Base-by-base conservation (phyloP, 2,329 filamentous ascomycete species). In the Penicillium sp. region DNA sequence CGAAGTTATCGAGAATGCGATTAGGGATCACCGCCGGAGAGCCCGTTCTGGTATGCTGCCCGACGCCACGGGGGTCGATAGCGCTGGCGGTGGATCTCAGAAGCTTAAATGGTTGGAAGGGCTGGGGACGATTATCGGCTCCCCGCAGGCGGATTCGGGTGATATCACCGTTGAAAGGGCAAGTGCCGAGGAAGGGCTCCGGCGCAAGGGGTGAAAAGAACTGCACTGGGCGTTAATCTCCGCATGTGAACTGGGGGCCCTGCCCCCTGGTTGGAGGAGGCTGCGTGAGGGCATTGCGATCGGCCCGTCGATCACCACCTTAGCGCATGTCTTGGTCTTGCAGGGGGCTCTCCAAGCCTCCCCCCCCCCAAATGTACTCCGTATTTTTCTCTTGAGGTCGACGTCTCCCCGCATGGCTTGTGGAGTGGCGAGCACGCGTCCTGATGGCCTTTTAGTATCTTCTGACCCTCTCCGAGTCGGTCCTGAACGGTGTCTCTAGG, bases 301-400 rank as follows among this genome's bases (percentile, higher is more conserved):
- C 59, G 53, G 26, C 59, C 35, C 30, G 59, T 46, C 59, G 59
- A 61, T 61, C 59, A 19, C 38, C 26, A 35, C 44, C 50, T 41
- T 58, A 46, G 56, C 48, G 56, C 35, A 23, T 13, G 51, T 51
- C 21, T 58, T 45, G 47, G 31, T 29, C 52, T 45, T 1, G 13
- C 30, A 51, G 41, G 35, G 47, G 56, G 55, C 19, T 26, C 47
- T 31, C 47, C 47, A 48, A 31, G 23, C 19, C 46, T 57, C 44
- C 7, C 19, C 44, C 44, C 17, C n/a, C 8, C 8, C 46, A 2
- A 13, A 8, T 29, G 15, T 26, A 26, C 4, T 26, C 3, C 3
- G 3, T 26, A 26, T 26, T 26, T 26, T 41, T 41, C 35, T 41
- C 35, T 44, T 50, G 21, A 50, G 55, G 55, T 50, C 55, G 55